phyloP scores from a whole-genome alignment of 1,284 basidiomycete species.

The Vanrija sp. region DNA sequence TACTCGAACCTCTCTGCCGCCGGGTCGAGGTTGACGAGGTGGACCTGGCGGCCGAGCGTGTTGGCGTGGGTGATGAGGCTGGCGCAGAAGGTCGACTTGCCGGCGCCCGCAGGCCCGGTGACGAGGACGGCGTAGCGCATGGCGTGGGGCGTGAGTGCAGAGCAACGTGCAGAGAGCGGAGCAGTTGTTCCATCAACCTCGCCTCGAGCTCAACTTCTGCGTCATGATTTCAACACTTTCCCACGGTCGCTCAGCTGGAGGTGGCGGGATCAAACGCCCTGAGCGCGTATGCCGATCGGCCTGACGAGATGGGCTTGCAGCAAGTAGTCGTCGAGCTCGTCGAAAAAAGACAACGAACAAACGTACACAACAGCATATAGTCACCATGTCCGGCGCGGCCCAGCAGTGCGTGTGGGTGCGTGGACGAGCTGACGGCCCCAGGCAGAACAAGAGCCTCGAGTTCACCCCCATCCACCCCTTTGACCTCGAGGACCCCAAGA shows the following conservation, averaged over 20 bases:
- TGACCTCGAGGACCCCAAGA: constrained; percentile 46
- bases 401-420: not conserved
- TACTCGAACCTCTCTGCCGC: constrained; percentile 94
- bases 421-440: too few species aligned
- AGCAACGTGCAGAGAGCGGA: not conserved
- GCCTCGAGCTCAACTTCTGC: not conserved
- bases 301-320: too few species aligned
- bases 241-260: not conserved
- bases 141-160: not conserved
- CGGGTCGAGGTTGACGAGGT: constrained; percentile 96
- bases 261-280: too few species aligned
- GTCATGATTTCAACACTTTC: not conserved
- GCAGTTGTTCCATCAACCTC: not conserved
- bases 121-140: constrained; percentile 87
- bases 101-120: constrained; percentile 80
- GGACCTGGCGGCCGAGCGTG: constrained; percentile 74
- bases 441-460: not conserved
- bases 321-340: too few species aligned
- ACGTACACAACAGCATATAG: not conserved
- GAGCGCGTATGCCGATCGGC: too few species aligned
- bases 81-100: constrained; percentile 92
- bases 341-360: too few species aligned
- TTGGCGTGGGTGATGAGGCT: constrained; percentile 88
- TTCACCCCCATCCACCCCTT: constrained; percentile 50
- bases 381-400: not conserved